Evolutionary conservation across 2,329 filamentous ascomycete genomes (phyloP).

Genomic region (Dactylellina haptotyla): DNA sequence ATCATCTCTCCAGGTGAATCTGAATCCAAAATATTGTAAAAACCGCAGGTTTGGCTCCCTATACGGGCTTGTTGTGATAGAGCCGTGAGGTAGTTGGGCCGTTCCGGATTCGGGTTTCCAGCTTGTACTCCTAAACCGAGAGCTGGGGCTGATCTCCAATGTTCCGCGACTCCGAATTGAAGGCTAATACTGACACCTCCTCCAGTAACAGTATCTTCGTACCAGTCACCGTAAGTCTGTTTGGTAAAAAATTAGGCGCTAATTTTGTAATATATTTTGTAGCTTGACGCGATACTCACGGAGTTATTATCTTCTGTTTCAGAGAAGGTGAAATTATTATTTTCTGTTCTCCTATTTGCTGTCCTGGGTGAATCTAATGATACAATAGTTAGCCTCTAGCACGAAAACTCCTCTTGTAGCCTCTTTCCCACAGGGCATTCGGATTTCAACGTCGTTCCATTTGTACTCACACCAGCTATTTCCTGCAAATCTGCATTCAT

Average conservation of each 20-base stretch:
- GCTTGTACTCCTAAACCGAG: conserved; percentile 9
- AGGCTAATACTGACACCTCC: conserved; percentile 2
- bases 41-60: background rate
- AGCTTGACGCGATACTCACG: background rate
- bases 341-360: too few relatives aligned
- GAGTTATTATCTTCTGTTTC: background rate
- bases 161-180: conserved; percentile 17
- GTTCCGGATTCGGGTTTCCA: background rate
- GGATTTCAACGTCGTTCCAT: background rate
- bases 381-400: too few relatives aligned
- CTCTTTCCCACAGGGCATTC: background rate
- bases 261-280: background rate
- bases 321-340: too few relatives aligned
- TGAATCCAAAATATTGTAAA: background rate
- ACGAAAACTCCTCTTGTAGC: too few relatives aligned
- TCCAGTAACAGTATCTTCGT: conserved; percentile 1
- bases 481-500: background rate
- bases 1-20: conserved; percentile 3
- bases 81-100: background rate
- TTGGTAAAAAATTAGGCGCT: background rate
- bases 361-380: too few relatives aligned
- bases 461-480: conserved; percentile 9
- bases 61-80: background rate
- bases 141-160: background rate
- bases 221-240: conserved; percentile 5